These are phyloP conservation scores for Blastobotrys parvus DNA, from an alignment of 805 yeast species.

Conservation along the genomic window DNA sequence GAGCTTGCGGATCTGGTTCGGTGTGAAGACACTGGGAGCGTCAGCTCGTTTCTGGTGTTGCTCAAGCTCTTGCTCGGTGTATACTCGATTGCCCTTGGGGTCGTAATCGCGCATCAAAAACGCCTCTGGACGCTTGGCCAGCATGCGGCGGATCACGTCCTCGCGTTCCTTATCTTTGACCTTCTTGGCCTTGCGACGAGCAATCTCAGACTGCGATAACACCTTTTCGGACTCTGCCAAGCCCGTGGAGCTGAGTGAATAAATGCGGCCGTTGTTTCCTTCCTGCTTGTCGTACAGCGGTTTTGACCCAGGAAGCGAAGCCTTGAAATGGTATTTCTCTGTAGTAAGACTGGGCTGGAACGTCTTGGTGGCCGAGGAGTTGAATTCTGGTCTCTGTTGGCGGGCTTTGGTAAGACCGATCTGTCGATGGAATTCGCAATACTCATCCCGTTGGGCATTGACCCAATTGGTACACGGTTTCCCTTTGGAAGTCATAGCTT, in stretches of 20 bases:
- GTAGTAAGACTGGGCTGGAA: conserved; percentile 43
- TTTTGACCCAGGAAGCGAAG: not conserved
- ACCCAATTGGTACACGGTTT: conserved; percentile 52
- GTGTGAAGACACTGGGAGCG: conserved; percentile 12
- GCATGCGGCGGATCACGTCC: conserved; percentile 29
- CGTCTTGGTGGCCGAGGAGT: conserved; percentile 44
- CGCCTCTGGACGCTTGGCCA: conserved; percentile 21
- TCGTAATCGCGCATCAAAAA: conserved; percentile 19
- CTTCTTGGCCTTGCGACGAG: conserved; percentile 2
- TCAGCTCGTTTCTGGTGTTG: not conserved
- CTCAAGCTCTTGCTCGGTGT: conserved; percentile 4
- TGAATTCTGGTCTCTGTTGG: conserved; percentile 70
- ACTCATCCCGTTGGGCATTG: conserved; percentile 41
- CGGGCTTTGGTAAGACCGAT: conserved; percentile 41
- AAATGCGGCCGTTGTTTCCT: conserved; percentile 8
- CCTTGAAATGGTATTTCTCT: conserved; percentile 2
- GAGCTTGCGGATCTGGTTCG: conserved; percentile 18
- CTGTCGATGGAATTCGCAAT: conserved; percentile 71
- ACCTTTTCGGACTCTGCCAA: not conserved
- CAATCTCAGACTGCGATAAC: not conserved
- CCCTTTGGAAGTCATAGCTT: conserved; percentile 41
- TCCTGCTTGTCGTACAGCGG: not conserved
- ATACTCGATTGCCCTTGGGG: conserved; percentile 14
- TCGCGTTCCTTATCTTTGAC: conserved; percentile 20
- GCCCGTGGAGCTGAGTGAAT: not conserved